A percentile compares a stretch with the other conserved stretches of the same genome.
phyloP scores from a whole-genome alignment of 192 early-diverging fungal genomes.

The Obelidium mucronatum region DNA sequence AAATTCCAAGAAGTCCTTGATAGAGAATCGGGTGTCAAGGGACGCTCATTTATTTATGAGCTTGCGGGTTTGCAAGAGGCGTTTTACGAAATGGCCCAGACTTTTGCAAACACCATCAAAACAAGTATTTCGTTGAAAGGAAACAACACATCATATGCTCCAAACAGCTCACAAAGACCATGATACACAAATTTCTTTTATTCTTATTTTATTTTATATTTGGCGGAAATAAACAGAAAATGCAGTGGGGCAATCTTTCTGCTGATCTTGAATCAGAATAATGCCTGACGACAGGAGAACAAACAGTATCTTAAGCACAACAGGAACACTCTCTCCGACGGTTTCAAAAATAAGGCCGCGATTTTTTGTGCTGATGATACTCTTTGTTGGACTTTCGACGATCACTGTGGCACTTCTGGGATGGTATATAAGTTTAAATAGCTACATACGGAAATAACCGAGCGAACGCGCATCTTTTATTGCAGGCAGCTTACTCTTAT shows the following conservation, averaged over 20 bases:
- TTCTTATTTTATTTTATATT: neutral
- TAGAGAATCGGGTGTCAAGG: constrained; percentile 18
- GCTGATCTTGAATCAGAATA: neutral
- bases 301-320: too few species aligned
- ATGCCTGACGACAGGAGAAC: neutral
- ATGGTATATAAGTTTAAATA: neutral
- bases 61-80: constrained; percentile 19
- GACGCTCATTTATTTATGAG: constrained; percentile 22
- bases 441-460: neutral
- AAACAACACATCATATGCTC: neutral
- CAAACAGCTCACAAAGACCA: neutral
- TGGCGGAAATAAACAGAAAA: neutral
- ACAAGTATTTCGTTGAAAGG: too few species aligned
- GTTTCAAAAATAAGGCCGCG: neutral
- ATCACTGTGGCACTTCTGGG: neutral
- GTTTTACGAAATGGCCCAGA: constrained; percentile 19
- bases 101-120: constrained; percentile 1
- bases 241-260: neutral
- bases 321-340: neutral
- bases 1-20: constrained; percentile 26
- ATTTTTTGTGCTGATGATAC: neutral
- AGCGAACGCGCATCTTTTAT: too few species aligned
- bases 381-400: neutral
- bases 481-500: neutral
- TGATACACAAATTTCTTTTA: neutral